Evolutionary conservation across 2,329 filamentous ascomycete genomes (phyloP), one percentile per base, ranked within the genome.

Genomic region (Myriangium duriaei): DNA sequence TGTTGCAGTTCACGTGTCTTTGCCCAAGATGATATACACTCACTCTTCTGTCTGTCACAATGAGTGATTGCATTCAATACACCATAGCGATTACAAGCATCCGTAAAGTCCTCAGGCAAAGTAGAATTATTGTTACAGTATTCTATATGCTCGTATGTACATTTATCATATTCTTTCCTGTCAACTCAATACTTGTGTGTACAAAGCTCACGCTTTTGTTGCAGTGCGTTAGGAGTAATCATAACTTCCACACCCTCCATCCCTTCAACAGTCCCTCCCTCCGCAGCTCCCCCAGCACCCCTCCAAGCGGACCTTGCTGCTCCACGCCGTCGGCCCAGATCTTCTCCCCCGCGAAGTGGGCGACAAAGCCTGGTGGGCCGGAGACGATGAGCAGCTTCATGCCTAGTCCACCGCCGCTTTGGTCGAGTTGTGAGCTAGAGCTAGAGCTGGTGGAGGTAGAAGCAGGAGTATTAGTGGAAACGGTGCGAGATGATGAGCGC

Each of bases 311-410:
- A 0, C 87, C 87, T 51, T 94, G 86, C 9, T 72, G 65, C 59
- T 93, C 81, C 41, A 65, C 64, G 0, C 85, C 84, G 17, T 71
- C 69, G 9, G 68, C 63, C 81, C 84, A 92, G 3, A 73, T 61
- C 60, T 93, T 94, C 7, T 76, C 66, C 1, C 91, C 88, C 2
- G 85, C 84, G 60, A 81, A 83, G 46, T 80, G 72, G 30, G 73
- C 71, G 28, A 96, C 71, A 59, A 96, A 96, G 1, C 91, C 88
- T 38, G 93, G 84, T 0, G 91, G 88, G 0, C 91, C 91, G 1
- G 86, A 93, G 1, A 96, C 73, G 40, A 94, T 67, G n/a, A 95
- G 64, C 13, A 94, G 56, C 42, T 76, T 77, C 45, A 70, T 72
- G 1, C 72, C 68, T 11, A 59, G 50, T 9, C 50, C 49, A 4